Evolutionary conservation across 805 yeast species (phyloP).

Genomic region (Saccharomycopsis malanga): DNA sequence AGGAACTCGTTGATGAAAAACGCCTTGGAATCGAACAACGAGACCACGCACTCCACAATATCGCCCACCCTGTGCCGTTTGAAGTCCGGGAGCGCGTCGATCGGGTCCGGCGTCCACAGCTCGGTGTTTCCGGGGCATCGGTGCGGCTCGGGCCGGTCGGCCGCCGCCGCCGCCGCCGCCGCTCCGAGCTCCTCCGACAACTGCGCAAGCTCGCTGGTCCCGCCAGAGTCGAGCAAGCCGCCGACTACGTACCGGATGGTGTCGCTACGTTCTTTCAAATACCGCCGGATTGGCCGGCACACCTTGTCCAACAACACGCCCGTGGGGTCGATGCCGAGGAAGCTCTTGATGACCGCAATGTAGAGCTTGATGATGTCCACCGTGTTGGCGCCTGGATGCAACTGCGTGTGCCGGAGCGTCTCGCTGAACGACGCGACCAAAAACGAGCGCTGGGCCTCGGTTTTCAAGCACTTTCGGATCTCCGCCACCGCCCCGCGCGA

Average conservation of each 20-base stretch:
- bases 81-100: slow-evolving; percentile 83
- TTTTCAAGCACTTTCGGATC: slow-evolving; percentile 43
- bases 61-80: slow-evolving; percentile 54
- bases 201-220: slow-evolving; percentile 32
- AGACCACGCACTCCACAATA: slow-evolving; percentile 60
- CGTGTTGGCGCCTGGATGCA: slow-evolving; percentile 81
- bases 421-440: slow-evolving; percentile 45
- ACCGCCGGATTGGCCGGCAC: slow-evolving; percentile 65
- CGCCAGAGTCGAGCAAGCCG: slow-evolving; percentile 50
- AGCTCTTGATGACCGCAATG: slow-evolving; percentile 63
- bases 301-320: slow-evolving; percentile 79
- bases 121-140: neutral
- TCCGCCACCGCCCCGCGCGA: slow-evolving; percentile 52
- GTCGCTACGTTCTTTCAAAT: slow-evolving; percentile 67
- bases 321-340: slow-evolving; percentile 73
- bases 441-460: slow-evolving; percentile 41
- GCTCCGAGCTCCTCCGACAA: slow-evolving; percentile 46
- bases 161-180: slow-evolving; percentile 21
- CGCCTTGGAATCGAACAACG: slow-evolving; percentile 65
- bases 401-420: slow-evolving; percentile 38
- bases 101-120: slow-evolving; percentile 76
- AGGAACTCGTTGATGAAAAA: slow-evolving; percentile 61
- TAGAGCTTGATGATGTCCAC: slow-evolving; percentile 62
- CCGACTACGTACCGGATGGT: slow-evolving; percentile 61
- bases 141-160: neutral